These are phyloP conservation scores for Claviceps sp. DNA, from an alignment of 2,329 filamentous ascomycete genomes.

Conservation along the genomic window DNA sequence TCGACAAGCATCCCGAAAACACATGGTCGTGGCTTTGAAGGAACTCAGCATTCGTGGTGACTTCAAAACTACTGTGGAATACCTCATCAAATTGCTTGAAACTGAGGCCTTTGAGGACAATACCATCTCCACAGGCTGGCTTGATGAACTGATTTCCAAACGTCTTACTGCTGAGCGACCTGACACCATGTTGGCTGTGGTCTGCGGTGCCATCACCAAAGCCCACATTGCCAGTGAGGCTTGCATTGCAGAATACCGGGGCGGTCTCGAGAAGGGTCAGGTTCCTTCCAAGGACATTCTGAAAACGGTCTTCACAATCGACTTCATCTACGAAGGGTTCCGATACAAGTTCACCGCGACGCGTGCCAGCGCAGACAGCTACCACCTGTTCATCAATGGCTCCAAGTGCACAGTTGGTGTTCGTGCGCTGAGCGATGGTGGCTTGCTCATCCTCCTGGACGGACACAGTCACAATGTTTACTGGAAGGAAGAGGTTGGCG, in stretches of 20 bases:
- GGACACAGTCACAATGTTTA: conserved; percentile 96
- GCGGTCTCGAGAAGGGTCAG: conserved; percentile 89
- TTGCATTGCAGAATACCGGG: conserved; percentile 75
- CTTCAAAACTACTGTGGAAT: conserved; percentile 96
- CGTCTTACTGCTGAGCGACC: conserved; percentile 93
- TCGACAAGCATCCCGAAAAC: conserved; percentile 86
- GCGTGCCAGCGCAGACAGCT: conserved; percentile 81
- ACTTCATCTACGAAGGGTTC: conserved; percentile 95
- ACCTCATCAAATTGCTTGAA: conserved; percentile 96
- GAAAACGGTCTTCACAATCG: conserved; percentile 93
- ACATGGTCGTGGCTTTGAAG: conserved; percentile 98
- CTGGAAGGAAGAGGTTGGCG: conserved; percentile 98
- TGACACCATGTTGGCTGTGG: conserved; percentile 83
- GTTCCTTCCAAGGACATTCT: conserved; percentile 92
- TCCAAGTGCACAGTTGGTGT: conserved; percentile 92
- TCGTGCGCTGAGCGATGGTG: conserved; percentile 83
- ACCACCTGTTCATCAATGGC: conserved; percentile 97
- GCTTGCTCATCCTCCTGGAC: conserved; percentile 77
- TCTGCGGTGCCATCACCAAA: conserved; percentile 90
- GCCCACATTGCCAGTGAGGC: conserved; percentile 88
- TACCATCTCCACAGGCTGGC: conserved; percentile 97
- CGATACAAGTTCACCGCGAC: conserved; percentile 98
- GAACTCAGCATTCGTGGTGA: conserved; percentile 99
- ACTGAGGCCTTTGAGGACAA: conserved; percentile 98
- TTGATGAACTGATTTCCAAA: conserved; percentile 96